phyloP scores from a whole-genome alignment of 768 basidiomycete genomes.

The Gymnopilus junonius region DNA sequence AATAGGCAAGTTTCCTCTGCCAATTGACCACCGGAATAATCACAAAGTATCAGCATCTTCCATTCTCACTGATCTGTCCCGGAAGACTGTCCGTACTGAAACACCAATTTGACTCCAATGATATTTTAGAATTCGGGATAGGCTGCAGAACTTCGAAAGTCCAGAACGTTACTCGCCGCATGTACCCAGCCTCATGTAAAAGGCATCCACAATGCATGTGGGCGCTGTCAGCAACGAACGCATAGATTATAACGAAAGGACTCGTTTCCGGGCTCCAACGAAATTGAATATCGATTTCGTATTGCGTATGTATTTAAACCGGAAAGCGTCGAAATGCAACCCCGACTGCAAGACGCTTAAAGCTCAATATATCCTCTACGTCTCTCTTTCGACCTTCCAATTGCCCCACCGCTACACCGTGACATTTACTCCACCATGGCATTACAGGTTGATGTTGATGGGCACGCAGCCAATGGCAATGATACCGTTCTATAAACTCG shows the following conservation, averaged over 20 bases:
- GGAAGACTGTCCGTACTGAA: too few species aligned
- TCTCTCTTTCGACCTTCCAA: background rate
- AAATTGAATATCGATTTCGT: too few species aligned
- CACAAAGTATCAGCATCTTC: too few species aligned
- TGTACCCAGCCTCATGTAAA: background rate
- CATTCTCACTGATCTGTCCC: too few species aligned
- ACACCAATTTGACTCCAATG: too few species aligned
- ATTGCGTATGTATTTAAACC: background rate
- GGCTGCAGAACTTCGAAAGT: too few species aligned
- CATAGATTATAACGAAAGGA: too few species aligned
- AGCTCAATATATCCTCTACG: background rate
- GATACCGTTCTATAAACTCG: slow-evolving; percentile 24
- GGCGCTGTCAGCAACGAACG: background rate
- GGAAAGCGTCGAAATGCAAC: background rate
- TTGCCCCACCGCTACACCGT: background rate
- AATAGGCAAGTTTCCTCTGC: too few species aligned
- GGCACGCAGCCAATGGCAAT: slow-evolving; percentile 31
- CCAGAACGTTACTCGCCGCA: too few species aligned
- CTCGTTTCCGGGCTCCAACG: too few species aligned
- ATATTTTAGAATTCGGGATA: too few species aligned
- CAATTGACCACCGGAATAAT: too few species aligned
- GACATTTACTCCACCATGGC: background rate
- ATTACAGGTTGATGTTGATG: slow-evolving; percentile 29
- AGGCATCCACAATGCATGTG: background rate
- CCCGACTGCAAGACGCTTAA: background rate